A percentile compares a stretch with the other conserved stretches of the same genome.
phyloP scores from a whole-genome alignment of 148 eudicot species.

The Camellia sinensis region DNA sequence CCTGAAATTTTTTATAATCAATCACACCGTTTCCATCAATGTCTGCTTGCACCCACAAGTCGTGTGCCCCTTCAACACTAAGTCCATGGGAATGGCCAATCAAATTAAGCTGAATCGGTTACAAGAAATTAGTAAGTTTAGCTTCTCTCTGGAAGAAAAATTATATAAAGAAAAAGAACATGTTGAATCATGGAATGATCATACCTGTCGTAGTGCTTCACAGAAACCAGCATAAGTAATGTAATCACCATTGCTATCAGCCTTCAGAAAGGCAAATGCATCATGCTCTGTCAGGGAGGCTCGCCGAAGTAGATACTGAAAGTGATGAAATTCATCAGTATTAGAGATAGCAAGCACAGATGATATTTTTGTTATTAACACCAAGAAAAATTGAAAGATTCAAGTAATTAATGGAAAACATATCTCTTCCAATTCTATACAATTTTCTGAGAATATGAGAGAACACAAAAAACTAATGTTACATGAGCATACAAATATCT shows the following conservation, averaged over 20 bases:
- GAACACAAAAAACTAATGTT: too few relatives aligned
- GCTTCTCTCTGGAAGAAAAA: constrained; percentile 3
- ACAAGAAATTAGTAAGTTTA: constrained; percentile 7
- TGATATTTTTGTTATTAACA: neutral
- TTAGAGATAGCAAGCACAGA: constrained; percentile 8
- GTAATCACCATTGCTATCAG: constrained; percentile 59
- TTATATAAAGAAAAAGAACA: neutral
- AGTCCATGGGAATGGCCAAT: constrained; percentile 74
- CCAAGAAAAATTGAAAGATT: neutral
- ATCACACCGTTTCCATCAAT: constrained; percentile 84
- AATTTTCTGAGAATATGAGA: too few relatives aligned
- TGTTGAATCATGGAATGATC: neutral
- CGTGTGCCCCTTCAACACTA: constrained; percentile 68
- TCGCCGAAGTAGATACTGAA: constrained; percentile 75
- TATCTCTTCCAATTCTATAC: neutral
- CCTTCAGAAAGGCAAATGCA: constrained; percentile 82
- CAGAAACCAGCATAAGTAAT: constrained; percentile 74
- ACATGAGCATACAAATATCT: too few relatives aligned
- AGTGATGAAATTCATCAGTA: neutral
- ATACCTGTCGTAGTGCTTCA: constrained; percentile 79
- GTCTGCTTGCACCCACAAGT: constrained; percentile 94
- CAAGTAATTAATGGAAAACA: neutral
- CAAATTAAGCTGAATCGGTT: constrained; percentile 64
- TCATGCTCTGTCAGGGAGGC: constrained; percentile 70
- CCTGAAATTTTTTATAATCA: constrained; percentile 84